Evolutionary conservation across 805 yeast species (phyloP).

Genomic region (Saccharomycopsis amapae): DNA sequence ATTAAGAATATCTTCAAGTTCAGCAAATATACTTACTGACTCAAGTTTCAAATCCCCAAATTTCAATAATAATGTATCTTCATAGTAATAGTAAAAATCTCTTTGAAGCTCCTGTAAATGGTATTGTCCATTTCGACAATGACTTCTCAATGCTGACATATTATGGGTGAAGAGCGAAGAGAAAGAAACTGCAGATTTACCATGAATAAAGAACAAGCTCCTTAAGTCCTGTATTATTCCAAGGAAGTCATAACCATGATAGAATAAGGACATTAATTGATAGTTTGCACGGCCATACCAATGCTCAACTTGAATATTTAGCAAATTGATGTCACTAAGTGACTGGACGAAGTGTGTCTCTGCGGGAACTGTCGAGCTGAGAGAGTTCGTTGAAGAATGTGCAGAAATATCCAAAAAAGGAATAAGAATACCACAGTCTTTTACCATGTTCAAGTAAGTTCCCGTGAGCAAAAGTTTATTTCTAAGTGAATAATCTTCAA

Average conservation of each 20-base stretch:
- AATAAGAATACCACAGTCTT: conserved; percentile 45
- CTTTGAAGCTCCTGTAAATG: conserved; percentile 19
- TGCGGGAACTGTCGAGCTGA: background rate
- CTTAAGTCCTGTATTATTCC: conserved; percentile 44
- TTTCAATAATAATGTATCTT: conserved; percentile 3
- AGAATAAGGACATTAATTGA: conserved; percentile 47
- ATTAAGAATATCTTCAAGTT: conserved; percentile 44
- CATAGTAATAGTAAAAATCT: conserved; percentile 10
- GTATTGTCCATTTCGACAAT: conserved; percentile 14
- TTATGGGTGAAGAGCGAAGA: background rate
- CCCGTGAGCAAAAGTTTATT: conserved; percentile 74
- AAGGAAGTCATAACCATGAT: conserved; percentile 51
- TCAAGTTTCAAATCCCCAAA: conserved; percentile 32
- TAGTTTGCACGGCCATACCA: conserved; percentile 66
- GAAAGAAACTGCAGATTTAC: background rate
- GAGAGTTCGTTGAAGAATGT: background rate
- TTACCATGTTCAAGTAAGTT: conserved; percentile 67
- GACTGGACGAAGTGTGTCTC: conserved; percentile 21
- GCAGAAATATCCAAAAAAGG: conserved; percentile 30
- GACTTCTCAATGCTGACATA: background rate
- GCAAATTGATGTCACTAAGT: conserved; percentile 31
- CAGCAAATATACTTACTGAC: conserved; percentile 32
- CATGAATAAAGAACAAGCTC: conserved; percentile 40
- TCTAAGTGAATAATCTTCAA: conserved; percentile 46
- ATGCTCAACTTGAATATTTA: conserved; percentile 48